Conservation (phyloP, 495 filamentous ascomycete species). For the Aspergillus wentii region DNA sequence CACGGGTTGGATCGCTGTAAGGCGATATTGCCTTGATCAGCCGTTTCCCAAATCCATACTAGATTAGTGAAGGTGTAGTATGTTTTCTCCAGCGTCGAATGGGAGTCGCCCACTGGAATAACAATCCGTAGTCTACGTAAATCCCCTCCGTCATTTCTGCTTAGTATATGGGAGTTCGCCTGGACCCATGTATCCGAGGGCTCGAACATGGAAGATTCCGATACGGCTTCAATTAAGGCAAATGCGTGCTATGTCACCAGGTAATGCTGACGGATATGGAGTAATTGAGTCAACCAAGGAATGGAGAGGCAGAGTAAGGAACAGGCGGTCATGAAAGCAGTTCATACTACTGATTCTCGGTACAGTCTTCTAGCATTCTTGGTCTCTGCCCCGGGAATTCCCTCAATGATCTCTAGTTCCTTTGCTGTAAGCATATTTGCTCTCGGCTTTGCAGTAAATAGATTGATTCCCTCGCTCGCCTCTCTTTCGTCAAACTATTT, state of each 20-base stretch:
- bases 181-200: not conserved
- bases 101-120: not conserved
- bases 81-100: not conserved
- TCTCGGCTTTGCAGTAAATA: no score
- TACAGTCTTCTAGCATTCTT: no score
- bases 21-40: slow-evolving; percentile 1
- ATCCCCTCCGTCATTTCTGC: not conserved
- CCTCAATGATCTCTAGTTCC: no score
- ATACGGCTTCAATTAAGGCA: not conserved
- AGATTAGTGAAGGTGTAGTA: not conserved
- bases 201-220: slow-evolving; percentile 1
- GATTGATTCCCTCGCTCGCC: no score
- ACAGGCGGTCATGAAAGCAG: no score
- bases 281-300: not conserved
- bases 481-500: no score
- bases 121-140: slow-evolving; percentile 1
- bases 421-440: no score
- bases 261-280: not conserved
- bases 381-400: no score
- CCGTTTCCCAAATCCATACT: not conserved
- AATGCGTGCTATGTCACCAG: not conserved
- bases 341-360: no score
- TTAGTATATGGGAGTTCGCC: slow-evolving; percentile 1
- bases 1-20: slow-evolving; percentile 1
- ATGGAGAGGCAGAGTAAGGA: slow-evolving; percentile 2